These are phyloP conservation scores for Kwoniella shandongensis DNA, from an alignment of 768 basidiomycete species.

Conservation along the genomic window DNA sequence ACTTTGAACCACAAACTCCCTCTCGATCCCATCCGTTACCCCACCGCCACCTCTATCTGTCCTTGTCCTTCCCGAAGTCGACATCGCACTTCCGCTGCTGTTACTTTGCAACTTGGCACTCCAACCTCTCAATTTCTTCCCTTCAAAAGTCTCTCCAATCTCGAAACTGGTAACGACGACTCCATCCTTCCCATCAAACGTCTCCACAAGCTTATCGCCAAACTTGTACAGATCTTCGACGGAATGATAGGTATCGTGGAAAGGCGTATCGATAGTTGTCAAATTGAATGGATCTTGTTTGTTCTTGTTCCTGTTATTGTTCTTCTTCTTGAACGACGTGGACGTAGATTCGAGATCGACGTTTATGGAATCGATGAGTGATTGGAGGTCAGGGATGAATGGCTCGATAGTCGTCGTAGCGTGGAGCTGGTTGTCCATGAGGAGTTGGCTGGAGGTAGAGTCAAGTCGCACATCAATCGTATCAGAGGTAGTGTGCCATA, in stretches of 20 bases:
- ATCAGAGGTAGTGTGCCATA: conserved; percentile 43
- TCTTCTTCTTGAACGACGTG: background rate
- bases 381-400: conserved; percentile 34
- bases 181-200: conserved; percentile 27
- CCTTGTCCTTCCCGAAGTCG: background rate
- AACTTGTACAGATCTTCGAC: conserved; percentile 44
- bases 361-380: conserved; percentile 26
- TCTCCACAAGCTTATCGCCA: conserved; percentile 30
- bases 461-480: conserved; percentile 39
- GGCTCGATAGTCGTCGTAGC: conserved; percentile 10
- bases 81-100: background rate
- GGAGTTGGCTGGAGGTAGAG: conserved; percentile 2
- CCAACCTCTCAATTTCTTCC: conserved; percentile 44
- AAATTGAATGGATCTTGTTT: conserved; percentile 22
- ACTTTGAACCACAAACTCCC: conserved; percentile 67
- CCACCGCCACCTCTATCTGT: conserved; percentile 6
- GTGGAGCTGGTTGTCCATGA: conserved; percentile 10
- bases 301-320: conserved; percentile 3
- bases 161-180: conserved; percentile 30
- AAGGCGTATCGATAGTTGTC: conserved; percentile 36
- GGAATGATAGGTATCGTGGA: conserved; percentile 49
- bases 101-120: conserved; percentile 21
- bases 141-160: conserved; percentile 42
- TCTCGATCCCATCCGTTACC: conserved; percentile 16
- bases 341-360: background rate